These are phyloP conservation scores for Thermothelomyces thermophilus DNA, from an alignment of 2,329 filamentous ascomycete species.

Conservation along the genomic window DNA sequence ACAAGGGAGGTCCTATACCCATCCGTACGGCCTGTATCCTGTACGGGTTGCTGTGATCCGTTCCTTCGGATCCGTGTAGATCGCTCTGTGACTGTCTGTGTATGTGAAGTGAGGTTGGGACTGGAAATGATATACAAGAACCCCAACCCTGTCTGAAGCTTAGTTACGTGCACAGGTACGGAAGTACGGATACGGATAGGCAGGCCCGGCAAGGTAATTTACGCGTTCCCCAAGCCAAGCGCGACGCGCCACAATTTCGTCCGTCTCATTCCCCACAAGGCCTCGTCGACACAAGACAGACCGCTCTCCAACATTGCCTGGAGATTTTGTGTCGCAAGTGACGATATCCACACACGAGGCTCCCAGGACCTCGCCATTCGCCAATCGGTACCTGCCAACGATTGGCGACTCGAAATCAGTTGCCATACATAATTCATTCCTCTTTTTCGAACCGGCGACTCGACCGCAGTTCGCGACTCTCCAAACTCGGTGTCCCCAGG, in stretches of 20 bases:
- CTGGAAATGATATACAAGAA: too few relatives aligned
- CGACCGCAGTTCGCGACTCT: background rate
- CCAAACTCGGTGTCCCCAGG: too few relatives aligned
- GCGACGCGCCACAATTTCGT: conserved; percentile 23
- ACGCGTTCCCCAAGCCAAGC: conserved; percentile 20
- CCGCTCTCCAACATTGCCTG: background rate
- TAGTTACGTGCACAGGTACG: too few relatives aligned
- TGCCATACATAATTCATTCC: background rate
- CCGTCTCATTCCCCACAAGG: conserved; percentile 6
- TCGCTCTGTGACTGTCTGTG: too few relatives aligned
- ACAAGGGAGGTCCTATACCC: too few relatives aligned
- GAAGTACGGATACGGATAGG: too few relatives aligned
- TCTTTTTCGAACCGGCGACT: background rate
- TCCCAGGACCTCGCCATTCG: background rate
- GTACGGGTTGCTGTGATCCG: too few relatives aligned
- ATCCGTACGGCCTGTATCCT: too few relatives aligned
- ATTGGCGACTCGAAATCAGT: background rate
- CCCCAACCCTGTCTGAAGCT: too few relatives aligned
- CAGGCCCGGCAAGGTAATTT: too few relatives aligned
- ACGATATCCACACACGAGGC: background rate
- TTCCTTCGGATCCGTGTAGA: too few relatives aligned
- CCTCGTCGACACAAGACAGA: background rate
- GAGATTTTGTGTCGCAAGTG: background rate
- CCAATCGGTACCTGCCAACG: background rate
- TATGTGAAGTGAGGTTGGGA: too few relatives aligned